A percentile compares a stretch with the other conserved stretches of the same genome.
Conservation (phyloP, 192 early-diverging fungal species). For the Coemansia sp. region DNA sequence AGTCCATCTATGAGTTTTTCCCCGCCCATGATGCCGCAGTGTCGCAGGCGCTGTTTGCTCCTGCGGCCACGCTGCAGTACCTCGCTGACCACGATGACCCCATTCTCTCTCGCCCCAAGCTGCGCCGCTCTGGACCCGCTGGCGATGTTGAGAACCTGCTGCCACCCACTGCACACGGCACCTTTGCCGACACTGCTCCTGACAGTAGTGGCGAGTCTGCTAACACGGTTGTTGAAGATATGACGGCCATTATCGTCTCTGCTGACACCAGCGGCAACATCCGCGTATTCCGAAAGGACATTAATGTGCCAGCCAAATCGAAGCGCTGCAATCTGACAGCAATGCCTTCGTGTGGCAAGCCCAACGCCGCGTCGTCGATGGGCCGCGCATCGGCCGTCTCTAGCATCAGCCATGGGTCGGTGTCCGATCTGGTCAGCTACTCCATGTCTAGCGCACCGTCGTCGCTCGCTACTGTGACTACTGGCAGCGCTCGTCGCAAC, state of each 20-base stretch:
- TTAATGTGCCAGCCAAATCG: conserved; percentile 20
- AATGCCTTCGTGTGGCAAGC: not conserved
- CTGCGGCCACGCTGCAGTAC: conserved; percentile 59
- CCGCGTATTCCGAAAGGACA: conserved; percentile 66
- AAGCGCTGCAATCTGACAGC: not conserved
- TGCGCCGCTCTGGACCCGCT: conserved; percentile 19
- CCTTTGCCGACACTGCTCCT: conserved; percentile 14
- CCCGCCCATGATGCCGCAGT: conserved; percentile 58
- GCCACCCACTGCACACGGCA: conserved; percentile 17
- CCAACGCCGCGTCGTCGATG: conserved; percentile 3
- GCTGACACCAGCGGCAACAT: conserved; percentile 62
- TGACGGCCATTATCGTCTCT: conserved; percentile 61
- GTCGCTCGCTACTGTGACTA: not conserved
- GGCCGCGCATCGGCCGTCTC: conserved; percentile 5
- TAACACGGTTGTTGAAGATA: conserved; percentile 28
- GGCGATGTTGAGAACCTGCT: conserved; percentile 42
- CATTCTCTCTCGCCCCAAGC: conserved; percentile 51
- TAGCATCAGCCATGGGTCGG: not conserved
- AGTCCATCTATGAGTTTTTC: conserved; percentile 57
- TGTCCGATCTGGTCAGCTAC: conserved; percentile 1
- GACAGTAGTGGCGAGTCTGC: not conserved
- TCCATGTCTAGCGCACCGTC: conserved; percentile 4
- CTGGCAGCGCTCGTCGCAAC: not conserved
- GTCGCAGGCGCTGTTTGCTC: conserved; percentile 64
- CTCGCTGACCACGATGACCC: conserved; percentile 58